Conservation (phyloP, 2,329 filamentous ascomycete genomes). For the Pseudocercospora ulei region DNA sequence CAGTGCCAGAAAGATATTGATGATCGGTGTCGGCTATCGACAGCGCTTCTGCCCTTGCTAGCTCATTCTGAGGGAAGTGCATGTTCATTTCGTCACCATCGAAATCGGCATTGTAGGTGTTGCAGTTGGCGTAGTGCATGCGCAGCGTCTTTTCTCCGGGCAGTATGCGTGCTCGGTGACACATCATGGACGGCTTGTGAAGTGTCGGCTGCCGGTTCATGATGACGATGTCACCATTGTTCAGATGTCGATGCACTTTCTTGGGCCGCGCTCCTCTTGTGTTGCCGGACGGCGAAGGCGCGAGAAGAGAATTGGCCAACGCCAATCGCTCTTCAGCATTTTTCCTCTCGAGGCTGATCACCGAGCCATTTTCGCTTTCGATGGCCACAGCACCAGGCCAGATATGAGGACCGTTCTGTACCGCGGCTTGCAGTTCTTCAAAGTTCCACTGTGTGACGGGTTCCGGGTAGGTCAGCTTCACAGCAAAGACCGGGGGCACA, state of each 20-base stretch:
- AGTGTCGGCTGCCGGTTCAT: conserved; percentile 98
- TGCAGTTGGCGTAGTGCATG: conserved; percentile 99
- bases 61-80: conserved; percentile 97
- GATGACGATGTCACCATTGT: conserved; percentile 90
- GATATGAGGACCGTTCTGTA: conserved; percentile 85
- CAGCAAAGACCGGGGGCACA: conserved; percentile 94
- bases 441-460: conserved; percentile 97
- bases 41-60: conserved; percentile 83
- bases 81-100: conserved; percentile 99
- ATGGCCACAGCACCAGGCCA: conserved; percentile 93
- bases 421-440: conserved; percentile 86
- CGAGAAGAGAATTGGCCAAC: conserved; percentile 83
- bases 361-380: conserved; percentile 88
- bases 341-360: conserved; percentile 79
- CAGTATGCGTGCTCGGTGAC: conserved; percentile 81
- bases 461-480: conserved; percentile 91
- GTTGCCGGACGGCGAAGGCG: conserved; percentile 60
- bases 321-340: conserved; percentile 78
- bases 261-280: conserved; percentile 74
- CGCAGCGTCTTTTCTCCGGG: conserved; percentile 94
- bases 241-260: conserved; percentile 91
- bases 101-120: conserved; percentile 98
- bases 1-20: conserved; percentile 88
- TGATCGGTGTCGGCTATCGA: conserved; percentile 94
- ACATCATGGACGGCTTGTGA: conserved; percentile 99